Evolutionary conservation across 345 rosid genomes (phyloP).

Genomic region (Reutealis trisperma): DNA sequence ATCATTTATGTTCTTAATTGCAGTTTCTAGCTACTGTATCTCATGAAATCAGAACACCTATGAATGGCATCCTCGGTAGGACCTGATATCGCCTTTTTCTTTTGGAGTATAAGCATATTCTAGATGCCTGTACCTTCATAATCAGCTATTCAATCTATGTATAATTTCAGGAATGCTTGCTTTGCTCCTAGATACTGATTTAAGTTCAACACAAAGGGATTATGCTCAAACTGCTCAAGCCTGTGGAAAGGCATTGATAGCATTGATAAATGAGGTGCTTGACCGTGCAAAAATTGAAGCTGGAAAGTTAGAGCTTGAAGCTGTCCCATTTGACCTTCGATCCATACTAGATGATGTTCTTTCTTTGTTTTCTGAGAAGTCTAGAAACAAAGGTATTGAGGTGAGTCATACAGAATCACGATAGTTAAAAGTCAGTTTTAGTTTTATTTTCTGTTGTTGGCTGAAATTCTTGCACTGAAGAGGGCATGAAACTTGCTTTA

Average conservation of each 20-base stretch:
- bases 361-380: slow-evolving; percentile 92
- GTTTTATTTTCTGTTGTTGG: slow-evolving; percentile 1
- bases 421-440: neutral
- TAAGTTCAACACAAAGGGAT: slow-evolving; percentile 88
- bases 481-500: neutral
- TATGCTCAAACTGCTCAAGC: slow-evolving; percentile 94
- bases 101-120: neutral
- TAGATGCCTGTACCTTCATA: slow-evolving; percentile 1
- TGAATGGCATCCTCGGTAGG: slow-evolving; percentile 98
- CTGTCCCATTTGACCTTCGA: slow-evolving; percentile 75
- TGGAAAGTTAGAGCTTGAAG: slow-evolving; percentile 84
- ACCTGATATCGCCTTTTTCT: slow-evolving; percentile 3
- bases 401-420: slow-evolving; percentile 34
- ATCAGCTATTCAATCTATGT: neutral
- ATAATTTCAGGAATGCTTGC: slow-evolving; percentile 82
- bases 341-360: slow-evolving; percentile 94
- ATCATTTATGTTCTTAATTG: slow-evolving; percentile 21
- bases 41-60: slow-evolving; percentile 97
- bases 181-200: slow-evolving; percentile 83
- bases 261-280: slow-evolving; percentile 92
- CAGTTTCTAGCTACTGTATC: slow-evolving; percentile 99
- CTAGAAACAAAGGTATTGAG: slow-evolving; percentile 88
- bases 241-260: slow-evolving; percentile 93
- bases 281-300: slow-evolving; percentile 99
- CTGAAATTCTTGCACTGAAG: neutral